Conservation (phyloP, 495 filamentous ascomycete genomes). For the Diplogelasinospora grovesii region DNA sequence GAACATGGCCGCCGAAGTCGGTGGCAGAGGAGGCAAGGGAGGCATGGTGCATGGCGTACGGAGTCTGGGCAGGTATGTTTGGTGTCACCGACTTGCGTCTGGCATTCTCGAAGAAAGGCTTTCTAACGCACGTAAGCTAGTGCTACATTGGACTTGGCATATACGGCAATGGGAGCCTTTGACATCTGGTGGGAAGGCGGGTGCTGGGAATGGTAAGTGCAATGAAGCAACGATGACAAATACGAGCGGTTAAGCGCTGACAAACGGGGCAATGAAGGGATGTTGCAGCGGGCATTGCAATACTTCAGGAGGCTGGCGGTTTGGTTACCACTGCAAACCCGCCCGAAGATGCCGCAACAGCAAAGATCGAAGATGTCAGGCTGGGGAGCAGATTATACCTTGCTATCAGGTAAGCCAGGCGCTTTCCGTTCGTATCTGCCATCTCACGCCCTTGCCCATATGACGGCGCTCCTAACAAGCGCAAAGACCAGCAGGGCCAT, state of each 20-base stretch:
- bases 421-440: no score
- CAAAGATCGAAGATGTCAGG: conserved; percentile 48
- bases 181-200: conserved; percentile 84
- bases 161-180: conserved; percentile 61
- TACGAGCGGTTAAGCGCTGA: background rate
- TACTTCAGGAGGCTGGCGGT: conserved; percentile 67
- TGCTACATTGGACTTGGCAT: conserved; percentile 71
- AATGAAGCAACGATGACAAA: no score
- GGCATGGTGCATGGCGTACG: conserved; percentile 77
- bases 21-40: conserved; percentile 52
- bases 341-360: conserved; percentile 46
- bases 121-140: conserved; percentile 8
- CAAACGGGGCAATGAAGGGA: conserved; percentile 40
- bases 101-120: no score
- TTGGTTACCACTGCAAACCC: conserved; percentile 62
- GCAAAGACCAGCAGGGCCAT: conserved; percentile 53
- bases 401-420: conserved; percentile 53
- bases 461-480: background rate
- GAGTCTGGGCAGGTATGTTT: conserved; percentile 47
- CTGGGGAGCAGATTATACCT: conserved; percentile 60
- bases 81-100: background rate
- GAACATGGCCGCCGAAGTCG: conserved; percentile 60
- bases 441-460: background rate
- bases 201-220: conserved; percentile 63
- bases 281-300: conserved; percentile 73